Evolutionary conservation across 2,329 filamentous ascomycete genomes (phyloP).

Genomic region (Verticillium nubilum): DNA sequence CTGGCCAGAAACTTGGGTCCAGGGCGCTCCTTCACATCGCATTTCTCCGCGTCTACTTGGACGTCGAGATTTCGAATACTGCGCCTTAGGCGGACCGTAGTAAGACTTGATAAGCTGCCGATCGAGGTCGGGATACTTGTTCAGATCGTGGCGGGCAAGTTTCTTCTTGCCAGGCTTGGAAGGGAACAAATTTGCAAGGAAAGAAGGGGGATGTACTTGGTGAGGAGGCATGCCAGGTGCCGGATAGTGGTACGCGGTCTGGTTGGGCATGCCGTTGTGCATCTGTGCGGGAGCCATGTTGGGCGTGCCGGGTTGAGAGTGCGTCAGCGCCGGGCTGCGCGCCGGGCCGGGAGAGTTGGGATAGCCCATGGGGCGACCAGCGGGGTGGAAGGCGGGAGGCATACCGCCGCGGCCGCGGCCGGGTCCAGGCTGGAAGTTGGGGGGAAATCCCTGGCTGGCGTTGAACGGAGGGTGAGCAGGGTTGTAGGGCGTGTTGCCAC

Average conservation of each 20-base stretch:
- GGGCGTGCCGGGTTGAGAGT: conserved; percentile 63
- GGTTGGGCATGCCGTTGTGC: conserved; percentile 50
- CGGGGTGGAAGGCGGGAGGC: conserved; percentile 38
- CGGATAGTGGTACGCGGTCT: conserved; percentile 56
- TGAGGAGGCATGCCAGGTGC: conserved; percentile 49
- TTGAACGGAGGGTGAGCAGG: conserved; percentile 37
- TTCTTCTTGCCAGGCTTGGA: conserved; percentile 38
- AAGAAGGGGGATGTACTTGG: conserved; percentile 51
- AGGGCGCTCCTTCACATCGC: conserved; percentile 16
- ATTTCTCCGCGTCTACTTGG: conserved; percentile 41
- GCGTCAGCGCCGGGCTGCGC: conserved; percentile 61
- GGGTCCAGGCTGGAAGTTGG: conserved; percentile 30
- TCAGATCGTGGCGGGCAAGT: conserved; percentile 38
- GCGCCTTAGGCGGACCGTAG: conserved; percentile 24
- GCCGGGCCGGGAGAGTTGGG: conserved; percentile 62
- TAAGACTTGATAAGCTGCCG: conserved; percentile 29
- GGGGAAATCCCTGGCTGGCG: conserved; percentile 37
- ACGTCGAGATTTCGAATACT: conserved; percentile 30
- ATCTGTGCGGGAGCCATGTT: conserved; percentile 59
- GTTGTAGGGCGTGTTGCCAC: conserved; percentile 39
- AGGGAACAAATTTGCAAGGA: conserved; percentile 20
- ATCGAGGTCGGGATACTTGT: conserved; percentile 36
- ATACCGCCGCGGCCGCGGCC: conserved; percentile 46
- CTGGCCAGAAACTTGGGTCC: conserved; percentile 1
- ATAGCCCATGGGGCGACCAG: conserved; percentile 29